Evolutionary conservation across 345 rosid species (phyloP), one percentile per base, ranked within the genome.

Genomic region (Triadica sebifera): DNA sequence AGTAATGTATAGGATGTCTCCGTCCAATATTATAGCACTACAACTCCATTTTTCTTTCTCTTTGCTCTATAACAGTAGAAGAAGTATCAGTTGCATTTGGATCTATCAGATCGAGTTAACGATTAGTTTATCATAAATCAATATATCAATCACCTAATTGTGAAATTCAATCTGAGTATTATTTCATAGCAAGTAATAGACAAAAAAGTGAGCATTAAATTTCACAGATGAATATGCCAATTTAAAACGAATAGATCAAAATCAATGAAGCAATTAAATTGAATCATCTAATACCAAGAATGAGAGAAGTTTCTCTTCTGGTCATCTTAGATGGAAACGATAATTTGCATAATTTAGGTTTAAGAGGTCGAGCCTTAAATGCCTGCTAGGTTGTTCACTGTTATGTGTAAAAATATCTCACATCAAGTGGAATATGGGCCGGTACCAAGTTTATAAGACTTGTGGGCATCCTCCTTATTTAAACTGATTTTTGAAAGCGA

Each of bases 291-390:
- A 91, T 29, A 47, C 94, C 93, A 25, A 91, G 93, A 80, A 90
- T 89, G 24, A 84, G 93, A 75, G 94, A 89, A 0, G 94, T 94
- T 88, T 90, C 94, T 70, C 91, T 86, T 79, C 70, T 89, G 1
- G 91, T 91, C 94, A 91, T 91, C 10, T 82, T 84, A 20, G 90
- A 83, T 88, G 93, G 79, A 91, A 91, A 50, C 97, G 94, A 90
- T 77, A 91, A 91, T 85, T 75, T 91, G 70, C 89, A 88, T 0
- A 87, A 39, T 82, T 77, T 81, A 4, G 88, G 82, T 45, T 71
- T 82, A 9, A 90, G 87, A 2, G 94, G 94, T 8, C 93, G 76
- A 1, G 91, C 70, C 82, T 91, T 90, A 77, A 89, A 81, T 55
- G 97, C 85, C 68, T 91, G 93, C 97, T n/a, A n/a, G n/a, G n/a